Evolutionary conservation across 164 flowering plant species (phyloP).

Genomic region (Kalanchoe fedtschenkoi): DNA sequence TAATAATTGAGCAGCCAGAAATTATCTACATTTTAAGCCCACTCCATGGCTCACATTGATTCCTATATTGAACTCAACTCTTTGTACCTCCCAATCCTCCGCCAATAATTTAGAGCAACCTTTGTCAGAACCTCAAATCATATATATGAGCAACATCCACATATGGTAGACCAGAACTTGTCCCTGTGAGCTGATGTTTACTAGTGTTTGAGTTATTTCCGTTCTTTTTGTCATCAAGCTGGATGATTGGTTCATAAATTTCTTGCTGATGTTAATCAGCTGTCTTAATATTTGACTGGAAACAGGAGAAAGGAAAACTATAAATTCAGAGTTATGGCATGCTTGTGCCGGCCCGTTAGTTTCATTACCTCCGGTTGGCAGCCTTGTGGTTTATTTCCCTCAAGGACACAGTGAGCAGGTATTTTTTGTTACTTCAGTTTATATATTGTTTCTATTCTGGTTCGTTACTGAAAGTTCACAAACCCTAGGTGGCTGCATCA

Average conservation of each 20-base stretch:
- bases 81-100: too few relatives aligned
- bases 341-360: conserved; percentile 98
- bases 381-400: conserved; percentile 94
- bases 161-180: too few relatives aligned
- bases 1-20: too few relatives aligned
- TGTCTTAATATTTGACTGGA: conserved; percentile 1
- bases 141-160: too few relatives aligned
- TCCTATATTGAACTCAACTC: too few relatives aligned
- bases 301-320: conserved; percentile 66
- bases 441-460: not conserved
- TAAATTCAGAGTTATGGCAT: conserved; percentile 97
- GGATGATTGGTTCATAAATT: too few relatives aligned
- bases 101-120: too few relatives aligned
- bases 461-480: conserved; percentile 8
- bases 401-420: conserved; percentile 99
- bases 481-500: conserved; percentile 91
- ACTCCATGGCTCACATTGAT: too few relatives aligned
- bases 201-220: not conserved
- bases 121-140: too few relatives aligned
- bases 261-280: not conserved
- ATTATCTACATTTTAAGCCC: too few relatives aligned
- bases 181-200: too few relatives aligned
- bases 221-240: not conserved
- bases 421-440: conserved; percentile 5
- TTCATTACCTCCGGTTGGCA: conserved; percentile 85